A percentile compares a stretch with the other conserved stretches of the same genome.
Conservation (phyloP, 192 early-diverging fungal genomes). For the Funneliformis geosporum region DNA sequence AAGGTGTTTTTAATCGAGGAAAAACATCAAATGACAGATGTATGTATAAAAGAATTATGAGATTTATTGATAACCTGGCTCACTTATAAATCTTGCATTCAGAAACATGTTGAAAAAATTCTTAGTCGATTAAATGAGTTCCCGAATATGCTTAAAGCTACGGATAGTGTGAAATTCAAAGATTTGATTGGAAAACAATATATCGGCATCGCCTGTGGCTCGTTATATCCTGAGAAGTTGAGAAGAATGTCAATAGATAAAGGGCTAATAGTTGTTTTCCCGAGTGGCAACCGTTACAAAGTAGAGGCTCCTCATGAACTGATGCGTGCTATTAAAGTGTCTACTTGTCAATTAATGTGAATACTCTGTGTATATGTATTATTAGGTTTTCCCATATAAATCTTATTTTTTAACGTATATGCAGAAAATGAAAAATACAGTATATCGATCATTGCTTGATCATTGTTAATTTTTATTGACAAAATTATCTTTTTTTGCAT, state of each 20-base stretch:
- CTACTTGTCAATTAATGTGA: no score
- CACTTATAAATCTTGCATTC: constrained; percentile 22
- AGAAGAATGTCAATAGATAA: neutral
- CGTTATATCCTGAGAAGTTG: neutral
- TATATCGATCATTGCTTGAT: no score
- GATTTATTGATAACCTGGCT: constrained; percentile 12
- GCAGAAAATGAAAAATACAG: no score
- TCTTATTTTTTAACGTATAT: no score
- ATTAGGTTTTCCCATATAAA: no score
- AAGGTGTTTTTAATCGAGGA: constrained; percentile 18
- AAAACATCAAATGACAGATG: constrained; percentile 23
- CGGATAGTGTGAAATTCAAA: constrained; percentile 8
- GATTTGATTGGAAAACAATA: constrained; percentile 16
- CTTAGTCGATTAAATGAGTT: constrained; percentile 17
- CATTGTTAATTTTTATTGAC: no score
- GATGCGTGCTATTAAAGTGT: no score
- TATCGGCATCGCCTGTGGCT: constrained; percentile 10
- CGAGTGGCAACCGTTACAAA: no score
- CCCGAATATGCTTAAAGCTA: neutral
- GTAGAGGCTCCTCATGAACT: no score
- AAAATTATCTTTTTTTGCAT: no score
- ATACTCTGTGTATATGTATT: no score
- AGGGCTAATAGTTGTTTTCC: no score
- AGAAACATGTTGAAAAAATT: neutral
- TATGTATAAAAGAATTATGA: constrained; percentile 12